A percentile compares a stretch with the other conserved stretches of the same genome.
These are phyloP conservation scores for Naumovozyma dairenensis DNA, from an alignment of 805 yeast genomes.

Conservation along the genomic window DNA sequence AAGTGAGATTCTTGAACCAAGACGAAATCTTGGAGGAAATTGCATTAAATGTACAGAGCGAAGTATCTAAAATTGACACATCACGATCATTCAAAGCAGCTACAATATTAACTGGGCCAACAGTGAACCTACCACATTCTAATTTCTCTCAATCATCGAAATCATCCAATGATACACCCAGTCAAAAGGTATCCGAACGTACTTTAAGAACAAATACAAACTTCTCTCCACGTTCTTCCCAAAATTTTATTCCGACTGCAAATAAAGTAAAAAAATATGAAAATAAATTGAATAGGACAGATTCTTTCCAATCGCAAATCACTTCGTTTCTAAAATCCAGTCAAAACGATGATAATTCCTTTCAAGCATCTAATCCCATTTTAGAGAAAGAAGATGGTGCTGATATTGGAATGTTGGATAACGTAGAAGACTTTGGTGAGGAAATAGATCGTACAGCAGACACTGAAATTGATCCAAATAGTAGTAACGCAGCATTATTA, in stretches of 20 bases:
- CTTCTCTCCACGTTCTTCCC: conserved; percentile 1
- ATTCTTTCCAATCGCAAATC: conserved; percentile 25
- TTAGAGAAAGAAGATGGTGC: too few relatives aligned
- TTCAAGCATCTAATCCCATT: too few relatives aligned
- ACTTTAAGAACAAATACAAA: conserved; percentile 1
- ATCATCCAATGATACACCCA: not conserved
- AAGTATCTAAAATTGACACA: conserved; percentile 49
- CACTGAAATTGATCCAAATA: too few relatives aligned
- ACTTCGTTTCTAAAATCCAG: conserved; percentile 19
- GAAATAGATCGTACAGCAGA: too few relatives aligned
- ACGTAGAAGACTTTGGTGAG: too few relatives aligned
- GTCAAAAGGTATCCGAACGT: too few relatives aligned
- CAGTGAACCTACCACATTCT: not conserved
- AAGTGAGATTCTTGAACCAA: conserved; percentile 76
- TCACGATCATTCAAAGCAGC: conserved; percentile 64
- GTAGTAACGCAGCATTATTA: too few relatives aligned
- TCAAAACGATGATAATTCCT: conserved; percentile 1
- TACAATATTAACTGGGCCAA: conserved; percentile 34
- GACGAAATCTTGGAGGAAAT: conserved; percentile 71
- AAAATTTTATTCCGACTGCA: conserved; percentile 3
- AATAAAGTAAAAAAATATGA: conserved; percentile 23
- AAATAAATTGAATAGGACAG: conserved; percentile 28
- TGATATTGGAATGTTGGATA: too few relatives aligned
- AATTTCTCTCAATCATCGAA: not conserved
- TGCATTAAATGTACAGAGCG: conserved; percentile 38